Conservation (phyloP, 1,284 basidiomycete species). For the Cryptococcus depauperatus region DNA sequence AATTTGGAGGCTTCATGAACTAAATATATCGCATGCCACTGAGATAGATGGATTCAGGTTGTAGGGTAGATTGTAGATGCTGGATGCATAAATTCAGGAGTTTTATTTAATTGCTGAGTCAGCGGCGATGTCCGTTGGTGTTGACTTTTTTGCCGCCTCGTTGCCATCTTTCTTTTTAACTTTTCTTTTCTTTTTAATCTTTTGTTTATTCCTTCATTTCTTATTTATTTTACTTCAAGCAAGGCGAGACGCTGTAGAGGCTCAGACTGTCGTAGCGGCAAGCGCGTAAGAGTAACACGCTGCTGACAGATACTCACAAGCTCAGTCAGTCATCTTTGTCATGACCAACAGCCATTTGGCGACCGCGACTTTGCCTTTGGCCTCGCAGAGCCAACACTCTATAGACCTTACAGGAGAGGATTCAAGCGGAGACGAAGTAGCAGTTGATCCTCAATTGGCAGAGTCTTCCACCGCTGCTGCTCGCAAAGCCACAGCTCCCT, state of each 20-base stretch:
- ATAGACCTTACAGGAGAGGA: slow-evolving; percentile 25
- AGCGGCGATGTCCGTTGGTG: slow-evolving; percentile 4
- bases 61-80: slow-evolving; percentile 1
- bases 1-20: slow-evolving; percentile 32
- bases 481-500: neutral
- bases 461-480: neutral
- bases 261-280: too few species aligned
- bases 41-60: neutral
- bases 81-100: slow-evolving; percentile 1
- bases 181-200: neutral
- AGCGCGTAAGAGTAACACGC: too few species aligned
- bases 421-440: slow-evolving; percentile 4
- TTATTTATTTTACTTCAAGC: too few species aligned
- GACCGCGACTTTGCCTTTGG: too few species aligned
- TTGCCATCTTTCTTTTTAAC: neutral
- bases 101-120: slow-evolving; percentile 3
- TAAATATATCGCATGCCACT: neutral
- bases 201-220: neutral
- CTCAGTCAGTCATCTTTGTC: too few species aligned
- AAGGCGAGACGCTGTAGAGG: too few species aligned
- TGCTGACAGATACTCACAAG: too few species aligned
- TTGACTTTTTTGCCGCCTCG: neutral
- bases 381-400: slow-evolving; percentile 6
- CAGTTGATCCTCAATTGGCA: neutral
- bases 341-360: too few species aligned